Evolutionary conservation across 1,284 basidiomycete genomes (phyloP), one percentile per base, ranked within the genome.

Genomic region (Porodaedalea pini): DNA sequence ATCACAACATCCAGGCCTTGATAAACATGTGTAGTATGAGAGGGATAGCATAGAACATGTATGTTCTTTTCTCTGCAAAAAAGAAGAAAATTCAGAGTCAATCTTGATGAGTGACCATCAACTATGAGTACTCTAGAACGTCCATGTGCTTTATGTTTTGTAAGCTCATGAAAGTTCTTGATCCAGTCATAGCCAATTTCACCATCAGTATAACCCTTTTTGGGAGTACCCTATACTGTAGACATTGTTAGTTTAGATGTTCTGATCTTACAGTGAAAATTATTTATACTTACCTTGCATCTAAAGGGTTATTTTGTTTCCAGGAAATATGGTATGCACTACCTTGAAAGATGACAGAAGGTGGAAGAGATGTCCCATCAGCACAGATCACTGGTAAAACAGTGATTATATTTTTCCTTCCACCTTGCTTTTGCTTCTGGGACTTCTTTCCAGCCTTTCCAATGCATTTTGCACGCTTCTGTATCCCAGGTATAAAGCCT

Each of bases 131-230:
- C n/a, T 7, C 49, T 25, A 23, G 29, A 17, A 7, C 49, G 27
- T 7, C 25, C 27, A 17, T 32, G 27, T 7, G 49, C 27, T 51
- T 51, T 51, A 32, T 17, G 15, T 23, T 51, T 51, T 39, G 49
- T 51, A 17, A 31, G 34, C 11, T 36, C 25, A 36, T 51, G 8
- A 23, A 51, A 34, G 31, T 51, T 25, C 25, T 51, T 51, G 17
- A 51, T 37, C 49, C 49, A 51, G 17, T 51, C 49, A 34, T n/a
- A 21, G 2, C 27, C 13, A 13, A 51, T 15, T 10, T 51, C 49
- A 17, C 32, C 32, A 36, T 51, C 49, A 17, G 34, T 51, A 36
- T 51, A 51, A n/a, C 49, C 49, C 29, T 51, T 51, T 36, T 51
- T 29, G 6, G n/a, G 29, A 39, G 31, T 51, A 51, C 13, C 49